phyloP scores from a whole-genome alignment of 2,329 filamentous ascomycete species.

The Aspergillus sp. region DNA sequence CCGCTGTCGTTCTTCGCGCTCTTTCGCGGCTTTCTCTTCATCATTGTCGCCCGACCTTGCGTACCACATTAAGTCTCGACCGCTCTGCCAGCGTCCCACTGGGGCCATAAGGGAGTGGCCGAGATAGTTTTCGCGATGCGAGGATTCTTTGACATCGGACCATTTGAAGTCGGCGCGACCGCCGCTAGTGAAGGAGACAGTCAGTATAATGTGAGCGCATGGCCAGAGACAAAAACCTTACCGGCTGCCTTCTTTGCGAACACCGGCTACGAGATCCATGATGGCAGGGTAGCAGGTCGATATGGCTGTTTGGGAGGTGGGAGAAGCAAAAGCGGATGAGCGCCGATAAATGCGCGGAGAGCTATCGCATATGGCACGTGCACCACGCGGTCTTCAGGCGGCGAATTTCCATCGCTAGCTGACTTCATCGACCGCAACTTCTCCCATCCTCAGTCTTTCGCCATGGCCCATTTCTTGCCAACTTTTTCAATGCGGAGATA shows the following conservation, averaged over 20 bases:
- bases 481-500: neutral
- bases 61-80: conserved; percentile 67
- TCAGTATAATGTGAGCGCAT: neutral
- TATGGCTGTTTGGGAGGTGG: neutral
- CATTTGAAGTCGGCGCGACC: conserved; percentile 91
- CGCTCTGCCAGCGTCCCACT: conserved; percentile 87
- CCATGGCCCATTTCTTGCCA: neutral
- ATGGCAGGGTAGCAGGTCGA: conserved; percentile 12
- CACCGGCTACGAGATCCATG: conserved; percentile 92
- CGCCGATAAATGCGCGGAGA: conserved; percentile 1
- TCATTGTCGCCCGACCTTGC: conserved; percentile 57
- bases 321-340: neutral
- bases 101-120: conserved; percentile 90
- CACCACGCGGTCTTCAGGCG: conserved; percentile 16
- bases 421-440: conserved; percentile 18
- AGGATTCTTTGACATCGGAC: conserved; percentile 85
- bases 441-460: neutral
- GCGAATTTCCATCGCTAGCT: conserved; percentile 4
- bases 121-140: conserved; percentile 86
- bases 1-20: conserved; percentile 71
- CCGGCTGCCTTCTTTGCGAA: conserved; percentile 85
- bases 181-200: conserved; percentile 54
- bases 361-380: conserved; percentile 20
- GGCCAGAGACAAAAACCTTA: conserved; percentile 31
- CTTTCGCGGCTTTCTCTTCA: conserved; percentile 50